Percentiles rank a stretch among this genome's conserved stretches.
Evolutionary conservation across 2,329 filamentous ascomycete species (phyloP).

Genomic region (Xylaria hypoxylon): DNA sequence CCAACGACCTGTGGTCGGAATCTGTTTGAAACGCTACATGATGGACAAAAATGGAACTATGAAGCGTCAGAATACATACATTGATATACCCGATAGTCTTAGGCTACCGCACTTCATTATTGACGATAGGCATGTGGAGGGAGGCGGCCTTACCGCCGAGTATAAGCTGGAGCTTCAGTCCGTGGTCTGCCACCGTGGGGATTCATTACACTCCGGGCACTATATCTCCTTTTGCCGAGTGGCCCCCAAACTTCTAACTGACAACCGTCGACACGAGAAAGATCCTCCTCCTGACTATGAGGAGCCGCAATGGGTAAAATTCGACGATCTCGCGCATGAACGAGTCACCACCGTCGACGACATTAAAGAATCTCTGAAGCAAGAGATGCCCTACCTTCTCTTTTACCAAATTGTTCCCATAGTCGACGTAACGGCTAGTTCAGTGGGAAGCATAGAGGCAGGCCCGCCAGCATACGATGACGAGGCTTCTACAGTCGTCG

Average conservation of each 20-base stretch:
- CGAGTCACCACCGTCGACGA: slow-evolving; percentile 83
- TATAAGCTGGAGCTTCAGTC: slow-evolving; percentile 95
- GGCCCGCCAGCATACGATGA: slow-evolving; percentile 71
- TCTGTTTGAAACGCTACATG: slow-evolving; percentile 91
- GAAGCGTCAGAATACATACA: slow-evolving; percentile 79
- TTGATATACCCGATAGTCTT: slow-evolving; percentile 86
- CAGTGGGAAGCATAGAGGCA: slow-evolving; percentile 59
- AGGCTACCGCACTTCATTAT: slow-evolving; percentile 92
- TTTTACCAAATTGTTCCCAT: slow-evolving; percentile 96
- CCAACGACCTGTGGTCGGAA: slow-evolving; percentile 85
- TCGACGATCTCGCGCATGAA: slow-evolving; percentile 81
- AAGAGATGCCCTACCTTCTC: slow-evolving; percentile 93
- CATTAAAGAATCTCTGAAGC: slow-evolving; percentile 77
- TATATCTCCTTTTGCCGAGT: slow-evolving; percentile 89
- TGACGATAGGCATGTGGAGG: slow-evolving; percentile 74
- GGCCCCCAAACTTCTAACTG: slow-evolving; percentile 70
- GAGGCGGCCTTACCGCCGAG: slow-evolving; percentile 80
- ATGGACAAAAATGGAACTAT: slow-evolving; percentile 77
- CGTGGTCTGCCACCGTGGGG: slow-evolving; percentile 90
- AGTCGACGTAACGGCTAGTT: slow-evolving; percentile 70
- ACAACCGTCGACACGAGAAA: slow-evolving; percentile 66
- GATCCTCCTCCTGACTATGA: slow-evolving; percentile 74
- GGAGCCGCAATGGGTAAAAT: slow-evolving; percentile 86
- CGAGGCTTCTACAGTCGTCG: slow-evolving; percentile 58
- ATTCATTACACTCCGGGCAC: slow-evolving; percentile 87